Base-by-base conservation (phyloP, 352 stramenopile species). In the Globisporangium heterothallicum region DNA sequence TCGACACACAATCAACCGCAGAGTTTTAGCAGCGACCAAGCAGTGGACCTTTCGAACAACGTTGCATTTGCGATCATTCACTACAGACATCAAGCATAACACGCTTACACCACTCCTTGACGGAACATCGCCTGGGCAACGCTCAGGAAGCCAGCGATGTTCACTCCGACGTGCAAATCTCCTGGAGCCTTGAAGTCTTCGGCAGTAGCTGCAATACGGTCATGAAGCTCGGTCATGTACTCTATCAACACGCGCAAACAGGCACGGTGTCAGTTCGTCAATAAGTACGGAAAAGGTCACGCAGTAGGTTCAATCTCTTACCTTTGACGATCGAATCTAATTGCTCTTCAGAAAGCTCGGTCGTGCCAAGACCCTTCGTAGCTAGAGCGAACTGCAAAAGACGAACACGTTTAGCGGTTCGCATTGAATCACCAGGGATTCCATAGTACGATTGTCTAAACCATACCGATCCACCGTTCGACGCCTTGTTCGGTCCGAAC, bases 121-220 rank as follows among this genome's bases (percentile, higher is more conserved):
- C 80, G 73, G 65, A 98, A 91, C 95, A 99, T 99, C 59, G 91
- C 90, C 62, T 98, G 89, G 8, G 95, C 97, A 35, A 99, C 94
- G 43, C 90, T 90, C 56, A 98, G 84, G 66, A 99, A 99, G 68
- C 94, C 96, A 34, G 86, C 82, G 74, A 99, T 98, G 72, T 97
- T 98, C 24, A 90, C 81, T 47, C 96, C 97, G n/a, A 76, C 68
- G 70, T 93, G 78, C 38, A 92, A 75, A 57, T 94, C 78, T 22
- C 84, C 82, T 2, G 66, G 57, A 22, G 65, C 70, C 59, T 92
- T 93, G 58, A 93, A 93, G 22, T 93, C 83, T 41, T 73, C 69
- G 10, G 80, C 80, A 12, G 70, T 87, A 34, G 66, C 71, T 16
- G 78, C 74, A 48, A 93, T 80, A 34, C 72, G 70, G 47, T 88